Evolutionary conservation across 2,329 filamentous ascomycete genomes (phyloP), one percentile per base, ranked within the genome.

Genomic region (Taxawa tesnikishii): DNA sequence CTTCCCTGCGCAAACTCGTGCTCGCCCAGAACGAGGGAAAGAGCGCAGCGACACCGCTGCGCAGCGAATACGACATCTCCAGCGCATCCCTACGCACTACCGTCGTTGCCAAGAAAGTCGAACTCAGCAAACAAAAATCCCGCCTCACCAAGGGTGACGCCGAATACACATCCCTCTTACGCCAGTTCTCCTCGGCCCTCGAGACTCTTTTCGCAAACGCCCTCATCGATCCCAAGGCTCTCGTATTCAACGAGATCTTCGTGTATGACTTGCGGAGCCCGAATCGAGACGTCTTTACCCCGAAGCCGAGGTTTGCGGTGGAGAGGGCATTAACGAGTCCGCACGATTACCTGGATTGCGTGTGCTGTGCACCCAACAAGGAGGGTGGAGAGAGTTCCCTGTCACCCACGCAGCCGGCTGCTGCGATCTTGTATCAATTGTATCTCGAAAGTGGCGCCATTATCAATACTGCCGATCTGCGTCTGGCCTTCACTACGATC

Each of bases 381-480:
- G 38, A 33, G 47, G 61, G 59, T 31, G 50, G 55, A 15, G 65
- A 40, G 50, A 49, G 50, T 10, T 55, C 67, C 1, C 55, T 79
- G 7, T 63, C 67, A 25, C 59, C 73, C 2, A 77, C 71, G 1
- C 62, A 83, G 33, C 83, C 82, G 4, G 65, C 77, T 2, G 79
- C 79, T 4, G 71, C 80, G 2, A 73, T 88, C 18, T 48, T 90
- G 15, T 90, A 88, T 49, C 79, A 82, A 44, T 60, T 90, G 29
- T 88, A 87, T 51, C 63, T 80, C 10, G 83, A 92, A 51, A 78
- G 80, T 0, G 81, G 82, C 0, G 70, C 68, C 6, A 60, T 88
- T 37, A 76, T 90, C 54, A 90, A 90, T 45, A 75, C 80, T 29
- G 78, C 73, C 18, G 83, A 92, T 58, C 53, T 90, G 28, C 87